Conservation (phyloP, 1,284 basidiomycete genomes). For the Puccinia polysora region DNA sequence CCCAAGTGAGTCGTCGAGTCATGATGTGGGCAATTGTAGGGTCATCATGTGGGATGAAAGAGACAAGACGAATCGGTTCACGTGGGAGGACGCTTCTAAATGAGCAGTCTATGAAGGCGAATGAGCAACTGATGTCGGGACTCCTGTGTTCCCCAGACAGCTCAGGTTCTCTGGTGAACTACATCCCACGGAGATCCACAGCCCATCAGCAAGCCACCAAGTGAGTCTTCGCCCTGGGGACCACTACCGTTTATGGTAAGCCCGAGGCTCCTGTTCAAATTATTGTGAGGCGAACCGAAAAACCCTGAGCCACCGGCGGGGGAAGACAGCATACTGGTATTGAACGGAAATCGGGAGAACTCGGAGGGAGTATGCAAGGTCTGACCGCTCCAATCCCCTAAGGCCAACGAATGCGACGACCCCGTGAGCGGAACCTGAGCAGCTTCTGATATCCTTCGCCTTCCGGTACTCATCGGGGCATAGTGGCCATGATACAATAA, state of each 20-base stretch:
- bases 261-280: constrained; percentile 32
- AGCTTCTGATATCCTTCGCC: not conserved
- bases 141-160: too few species aligned
- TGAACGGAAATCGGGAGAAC: constrained; percentile 20
- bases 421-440: not conserved
- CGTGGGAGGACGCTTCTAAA: too few species aligned
- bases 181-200: constrained; percentile 24
- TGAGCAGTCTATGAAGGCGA: too few species aligned
- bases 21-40: too few species aligned
- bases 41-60: too few species aligned
- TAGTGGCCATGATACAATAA: constrained; percentile 20
- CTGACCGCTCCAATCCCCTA: constrained; percentile 17
- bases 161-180: constrained; percentile 15
- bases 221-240: constrained; percentile 4
- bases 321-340: constrained; percentile 1
- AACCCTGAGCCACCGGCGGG: not conserved
- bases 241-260: not conserved
- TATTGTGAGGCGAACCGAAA: constrained; percentile 30
- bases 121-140: too few species aligned
- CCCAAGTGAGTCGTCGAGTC: too few species aligned
- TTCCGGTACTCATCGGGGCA: constrained; percentile 27
- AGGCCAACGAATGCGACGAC: not conserved
- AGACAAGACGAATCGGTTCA: too few species aligned
- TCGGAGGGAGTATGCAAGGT: constrained; percentile 23
- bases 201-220: constrained; percentile 13